phyloP scores from a whole-genome alignment of 2,329 filamentous ascomycete species.

The Colletotrichum incanum region DNA sequence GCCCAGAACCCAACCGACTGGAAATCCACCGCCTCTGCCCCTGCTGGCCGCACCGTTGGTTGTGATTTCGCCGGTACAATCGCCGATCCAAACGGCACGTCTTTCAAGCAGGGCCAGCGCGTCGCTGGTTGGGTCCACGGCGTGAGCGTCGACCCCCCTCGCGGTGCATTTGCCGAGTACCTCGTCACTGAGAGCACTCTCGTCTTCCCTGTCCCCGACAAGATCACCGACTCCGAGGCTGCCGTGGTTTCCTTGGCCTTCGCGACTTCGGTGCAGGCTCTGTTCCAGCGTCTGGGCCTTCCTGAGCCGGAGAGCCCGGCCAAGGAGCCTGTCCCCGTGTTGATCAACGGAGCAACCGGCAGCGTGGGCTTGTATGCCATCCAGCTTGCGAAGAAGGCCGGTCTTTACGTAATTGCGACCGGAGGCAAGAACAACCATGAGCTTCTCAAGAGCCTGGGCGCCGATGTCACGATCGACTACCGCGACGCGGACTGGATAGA shows the following conservation, averaged over 20 bases:
- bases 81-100: constrained; percentile 49
- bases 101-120: constrained; percentile 51
- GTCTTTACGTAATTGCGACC: constrained; percentile 34
- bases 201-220: constrained; percentile 34
- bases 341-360: constrained; percentile 50
- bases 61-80: constrained; percentile 55
- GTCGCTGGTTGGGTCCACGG: constrained; percentile 54
- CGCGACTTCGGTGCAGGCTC: constrained; percentile 34
- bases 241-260: constrained; percentile 35
- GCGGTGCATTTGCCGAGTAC: constrained; percentile 40
- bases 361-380: constrained; percentile 43
- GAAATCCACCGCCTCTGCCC: constrained; percentile 46
- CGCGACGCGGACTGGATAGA: constrained; percentile 43
- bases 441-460: constrained; percentile 60
- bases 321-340: constrained; percentile 35
- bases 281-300: constrained; percentile 36
- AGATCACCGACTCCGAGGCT: constrained; percentile 21
- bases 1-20: constrained; percentile 56
- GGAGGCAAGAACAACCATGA: constrained; percentile 53
- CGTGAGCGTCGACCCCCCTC: constrained; percentile 41
- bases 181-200: constrained; percentile 39
- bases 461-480: constrained; percentile 65
- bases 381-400: constrained; percentile 36
- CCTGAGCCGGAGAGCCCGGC: constrained; percentile 22
- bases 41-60: constrained; percentile 49